Conservation (phyloP, 2,329 filamentous ascomycete genomes). For the Penicillium corylophilum region DNA sequence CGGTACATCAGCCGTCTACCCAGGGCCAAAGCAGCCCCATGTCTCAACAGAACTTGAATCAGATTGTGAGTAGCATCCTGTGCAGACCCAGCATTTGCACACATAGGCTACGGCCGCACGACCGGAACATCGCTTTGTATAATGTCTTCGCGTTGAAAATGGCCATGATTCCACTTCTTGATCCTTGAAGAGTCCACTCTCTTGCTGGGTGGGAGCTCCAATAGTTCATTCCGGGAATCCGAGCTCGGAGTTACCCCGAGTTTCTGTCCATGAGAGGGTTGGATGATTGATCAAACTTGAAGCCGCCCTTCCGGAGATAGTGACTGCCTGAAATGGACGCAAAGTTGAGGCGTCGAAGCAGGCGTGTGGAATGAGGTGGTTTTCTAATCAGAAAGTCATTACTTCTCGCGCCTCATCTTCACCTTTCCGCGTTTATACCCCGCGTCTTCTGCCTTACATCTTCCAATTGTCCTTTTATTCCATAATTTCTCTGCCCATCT, state of each 20-base stretch:
- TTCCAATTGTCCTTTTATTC: neutral
- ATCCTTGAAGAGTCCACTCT: neutral
- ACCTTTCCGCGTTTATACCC: no score
- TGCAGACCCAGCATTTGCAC: neutral
- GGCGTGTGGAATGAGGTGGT: neutral
- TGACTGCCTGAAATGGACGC: neutral
- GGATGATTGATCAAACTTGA: neutral
- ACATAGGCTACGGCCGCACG: neutral
- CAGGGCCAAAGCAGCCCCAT: constrained; percentile 49
- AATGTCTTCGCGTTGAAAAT: neutral
- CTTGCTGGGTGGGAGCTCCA: neutral
- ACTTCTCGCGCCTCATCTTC: neutral
- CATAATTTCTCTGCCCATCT: neutral
- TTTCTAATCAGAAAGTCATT: neutral
- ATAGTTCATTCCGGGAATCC: neutral
- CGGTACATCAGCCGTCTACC: constrained; percentile 47
- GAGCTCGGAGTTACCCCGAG: neutral
- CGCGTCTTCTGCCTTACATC: no score
- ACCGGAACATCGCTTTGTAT: neutral
- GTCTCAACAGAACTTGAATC: constrained; percentile 88
- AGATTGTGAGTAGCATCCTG: constrained; percentile 70
- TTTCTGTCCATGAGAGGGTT: neutral
- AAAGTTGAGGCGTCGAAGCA: neutral
- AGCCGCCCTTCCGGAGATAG: neutral
- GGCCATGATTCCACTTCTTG: neutral